Conservation (phyloP, 139 green algal species). For the Deuterostichococcus epilithicus region DNA sequence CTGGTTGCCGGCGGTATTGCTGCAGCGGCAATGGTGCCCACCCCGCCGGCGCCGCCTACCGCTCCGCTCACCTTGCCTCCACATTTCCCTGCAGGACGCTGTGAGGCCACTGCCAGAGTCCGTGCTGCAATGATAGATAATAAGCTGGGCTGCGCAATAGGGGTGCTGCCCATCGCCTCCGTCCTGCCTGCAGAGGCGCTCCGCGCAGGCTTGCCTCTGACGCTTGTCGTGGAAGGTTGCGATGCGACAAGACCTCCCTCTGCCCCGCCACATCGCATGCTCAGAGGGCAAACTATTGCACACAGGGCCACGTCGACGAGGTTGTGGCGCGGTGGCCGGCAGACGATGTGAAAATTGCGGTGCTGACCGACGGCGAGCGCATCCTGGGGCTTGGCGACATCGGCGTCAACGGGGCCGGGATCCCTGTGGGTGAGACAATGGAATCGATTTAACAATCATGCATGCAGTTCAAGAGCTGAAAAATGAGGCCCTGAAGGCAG, state of each 20-base stretch:
- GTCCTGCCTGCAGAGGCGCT: no score
- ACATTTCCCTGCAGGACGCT: not conserved
- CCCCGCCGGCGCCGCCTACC: not conserved
- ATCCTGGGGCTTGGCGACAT: constrained; percentile 66
- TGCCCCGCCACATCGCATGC: not conserved
- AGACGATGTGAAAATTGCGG: constrained; percentile 30
- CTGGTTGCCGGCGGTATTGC: not conserved
- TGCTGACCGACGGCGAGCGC: constrained; percentile 64
- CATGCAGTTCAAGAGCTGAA: no score
- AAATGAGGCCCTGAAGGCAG: no score
- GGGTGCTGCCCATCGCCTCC: no score
- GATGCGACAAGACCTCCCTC: not conserved
- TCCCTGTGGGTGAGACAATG: constrained; percentile 33
- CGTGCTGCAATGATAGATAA: not conserved
- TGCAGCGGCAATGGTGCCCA: not conserved
- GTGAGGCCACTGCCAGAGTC: not conserved
- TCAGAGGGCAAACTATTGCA: no score
- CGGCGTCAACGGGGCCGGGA: constrained; percentile 55
- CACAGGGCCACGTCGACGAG: constrained; percentile 10
- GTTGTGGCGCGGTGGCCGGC: constrained; percentile 18
- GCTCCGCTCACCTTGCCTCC: not conserved
- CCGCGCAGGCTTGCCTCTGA: not conserved
- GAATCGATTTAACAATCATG: no score
- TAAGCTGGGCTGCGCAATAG: no score
- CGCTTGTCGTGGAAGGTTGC: not conserved